Evolutionary conservation across 2,329 filamentous ascomycete genomes (phyloP).

Genomic region (Teratosphaeria zuluensis): DNA sequence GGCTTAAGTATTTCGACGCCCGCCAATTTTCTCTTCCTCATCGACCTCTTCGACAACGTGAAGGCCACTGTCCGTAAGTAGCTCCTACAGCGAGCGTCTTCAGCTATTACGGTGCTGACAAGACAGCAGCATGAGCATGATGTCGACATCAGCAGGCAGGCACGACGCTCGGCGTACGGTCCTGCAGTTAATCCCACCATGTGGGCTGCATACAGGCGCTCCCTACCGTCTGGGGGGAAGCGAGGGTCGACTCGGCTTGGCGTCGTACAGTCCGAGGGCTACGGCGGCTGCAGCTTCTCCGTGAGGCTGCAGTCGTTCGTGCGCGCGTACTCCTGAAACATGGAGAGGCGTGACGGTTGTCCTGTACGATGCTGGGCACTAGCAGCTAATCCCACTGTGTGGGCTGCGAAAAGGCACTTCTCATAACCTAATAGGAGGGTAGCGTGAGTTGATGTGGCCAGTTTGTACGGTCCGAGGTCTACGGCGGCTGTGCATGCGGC

Average conservation of each 20-base stretch:
- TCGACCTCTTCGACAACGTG: not conserved
- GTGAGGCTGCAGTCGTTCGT: not conserved
- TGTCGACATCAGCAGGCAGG: not conserved
- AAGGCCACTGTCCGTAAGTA: not conserved
- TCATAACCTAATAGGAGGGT: too few relatives aligned
- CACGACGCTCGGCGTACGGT: not conserved
- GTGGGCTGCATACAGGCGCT: not conserved
- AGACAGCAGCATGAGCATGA: not conserved
- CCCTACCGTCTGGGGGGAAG: not conserved
- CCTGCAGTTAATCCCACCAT: not conserved
- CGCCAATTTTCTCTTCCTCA: not conserved
- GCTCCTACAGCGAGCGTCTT: not conserved
- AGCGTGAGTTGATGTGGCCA: too few relatives aligned
- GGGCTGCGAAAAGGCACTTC: too few relatives aligned
- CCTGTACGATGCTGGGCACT: not conserved
- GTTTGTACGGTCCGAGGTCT: too few relatives aligned
- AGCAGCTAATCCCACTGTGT: too few relatives aligned
- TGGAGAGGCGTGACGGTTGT: not conserved
- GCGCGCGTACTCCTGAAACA: not conserved
- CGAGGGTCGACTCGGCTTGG: not conserved
- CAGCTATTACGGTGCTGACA: not conserved
- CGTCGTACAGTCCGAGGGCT: not conserved
- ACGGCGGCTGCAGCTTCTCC: not conserved
- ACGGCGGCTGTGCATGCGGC: too few relatives aligned
- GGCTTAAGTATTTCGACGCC: not conserved